Evolutionary conservation across 352 stramenopile species (phyloP).

Genomic region (Phytopythium vexans): DNA sequence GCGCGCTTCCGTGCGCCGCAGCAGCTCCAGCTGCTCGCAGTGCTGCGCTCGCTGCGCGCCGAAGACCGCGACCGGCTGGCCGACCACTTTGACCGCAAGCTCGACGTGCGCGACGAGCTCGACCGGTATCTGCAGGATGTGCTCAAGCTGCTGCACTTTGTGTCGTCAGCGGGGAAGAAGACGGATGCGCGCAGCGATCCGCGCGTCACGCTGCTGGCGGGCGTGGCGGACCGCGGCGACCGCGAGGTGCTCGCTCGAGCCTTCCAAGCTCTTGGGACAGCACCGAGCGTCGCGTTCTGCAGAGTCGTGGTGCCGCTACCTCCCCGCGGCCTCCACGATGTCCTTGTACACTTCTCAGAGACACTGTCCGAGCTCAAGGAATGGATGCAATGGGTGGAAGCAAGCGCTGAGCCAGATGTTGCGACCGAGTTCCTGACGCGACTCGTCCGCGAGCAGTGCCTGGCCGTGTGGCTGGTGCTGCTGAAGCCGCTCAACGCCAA

Average conservation of each 20-base stretch:
- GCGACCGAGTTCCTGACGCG: slow-evolving; percentile 39
- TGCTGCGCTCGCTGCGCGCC: slow-evolving; percentile 21
- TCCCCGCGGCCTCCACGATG: slow-evolving; percentile 48
- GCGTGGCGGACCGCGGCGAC: slow-evolving; percentile 37
- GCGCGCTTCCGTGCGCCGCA: slow-evolving; percentile 41
- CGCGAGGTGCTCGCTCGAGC: slow-evolving; percentile 47
- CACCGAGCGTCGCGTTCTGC: slow-evolving; percentile 33
- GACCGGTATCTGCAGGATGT: slow-evolving; percentile 57
- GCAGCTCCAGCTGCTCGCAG: slow-evolving; percentile 26
- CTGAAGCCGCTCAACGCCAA: slow-evolving; percentile 26
- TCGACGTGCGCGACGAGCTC: slow-evolving; percentile 58
- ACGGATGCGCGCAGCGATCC: slow-evolving; percentile 32
- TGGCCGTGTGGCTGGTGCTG: slow-evolving; percentile 39
- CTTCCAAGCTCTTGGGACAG: slow-evolving; percentile 43
- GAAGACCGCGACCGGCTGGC: slow-evolving; percentile 16
- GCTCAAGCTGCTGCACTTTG: slow-evolving; percentile 47
- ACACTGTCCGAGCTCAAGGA: slow-evolving; percentile 33
- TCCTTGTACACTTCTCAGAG: slow-evolving; percentile 49
- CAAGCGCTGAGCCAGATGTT: slow-evolving; percentile 10
- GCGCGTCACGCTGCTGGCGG: slow-evolving; percentile 29
- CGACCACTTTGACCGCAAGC: slow-evolving; percentile 47
- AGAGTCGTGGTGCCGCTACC: slow-evolving; percentile 29
- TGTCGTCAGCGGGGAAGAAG: slow-evolving; percentile 6
- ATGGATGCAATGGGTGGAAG: slow-evolving; percentile 57
- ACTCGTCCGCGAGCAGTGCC: slow-evolving; percentile 38